Evolutionary conservation across 1,284 basidiomycete genomes (phyloP), one percentile per base, ranked within the genome.

Genomic region (Lignosus rhinocerotis): DNA sequence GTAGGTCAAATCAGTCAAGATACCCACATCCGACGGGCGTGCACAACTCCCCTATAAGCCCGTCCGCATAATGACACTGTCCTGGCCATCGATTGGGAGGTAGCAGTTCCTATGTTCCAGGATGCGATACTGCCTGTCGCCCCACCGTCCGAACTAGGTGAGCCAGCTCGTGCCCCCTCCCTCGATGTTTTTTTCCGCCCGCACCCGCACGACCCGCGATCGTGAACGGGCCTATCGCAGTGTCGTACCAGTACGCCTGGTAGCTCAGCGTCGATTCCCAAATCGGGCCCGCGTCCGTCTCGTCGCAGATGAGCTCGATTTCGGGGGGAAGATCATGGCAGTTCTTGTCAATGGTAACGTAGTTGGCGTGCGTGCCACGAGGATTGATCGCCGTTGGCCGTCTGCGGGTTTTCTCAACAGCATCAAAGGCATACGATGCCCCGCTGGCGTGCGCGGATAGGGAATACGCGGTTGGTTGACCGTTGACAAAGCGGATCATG

Each of bases 401-500:
- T 11, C 64, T 62, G 58, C 62, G 58, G 17, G 62, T 64, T 47
- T 63, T 65, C 33, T 66, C 45, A 33, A 66, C 50, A 16, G 64
- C 67, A 31, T 53, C 56, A 62, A 65, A 72, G 6, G 62, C 67
- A 63, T 68, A 75, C 6, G 73, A 69, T 5, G 68, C 56, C 30
- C 74, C 74, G 45, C 70, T 68, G 31, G 61, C 56, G 61, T 76
- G 74, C n/a, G 70, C 72, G 32, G 73, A 75, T 51, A 74, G 68
- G 63, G 73, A 75, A 44, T 75, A 48, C n/a, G 64, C 58, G 36
- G 63, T 58, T 5, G 74, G 74, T 11, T 59, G 53, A 32, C 71
- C 70, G 66, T 73, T 66, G 32, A 68, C 57, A 62, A 75, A 75
- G 39, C 74, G 72, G 14, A 75, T 67, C 73, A 73, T 73, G 45